Conservation (phyloP, 1,139 yeast genomes). For the Blastobotrys apis region DNA sequence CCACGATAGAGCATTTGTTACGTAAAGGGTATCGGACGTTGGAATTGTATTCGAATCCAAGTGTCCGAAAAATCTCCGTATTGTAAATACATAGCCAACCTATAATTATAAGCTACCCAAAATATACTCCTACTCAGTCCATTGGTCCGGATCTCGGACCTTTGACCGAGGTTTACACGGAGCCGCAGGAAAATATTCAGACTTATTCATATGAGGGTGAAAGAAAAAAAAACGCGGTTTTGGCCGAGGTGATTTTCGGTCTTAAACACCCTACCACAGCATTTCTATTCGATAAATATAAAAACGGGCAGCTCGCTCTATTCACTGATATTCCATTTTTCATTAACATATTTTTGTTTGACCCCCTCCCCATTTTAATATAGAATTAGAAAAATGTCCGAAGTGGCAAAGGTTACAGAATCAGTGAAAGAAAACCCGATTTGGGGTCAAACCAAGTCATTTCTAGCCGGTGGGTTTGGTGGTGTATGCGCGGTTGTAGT, state of each 20-base stretch:
- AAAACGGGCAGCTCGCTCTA: background rate
- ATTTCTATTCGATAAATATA: background rate
- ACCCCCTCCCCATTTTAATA: no score
- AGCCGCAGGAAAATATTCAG: no score
- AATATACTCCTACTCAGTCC: no score
- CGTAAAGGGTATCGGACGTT: slow-evolving; percentile 69
- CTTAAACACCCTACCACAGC: background rate
- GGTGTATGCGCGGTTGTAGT: slow-evolving; percentile 83
- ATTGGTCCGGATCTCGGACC: slow-evolving; percentile 4
- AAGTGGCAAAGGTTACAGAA: slow-evolving; percentile 9
- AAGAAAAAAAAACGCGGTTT: slow-evolving; percentile 6
- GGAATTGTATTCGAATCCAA: slow-evolving; percentile 59
- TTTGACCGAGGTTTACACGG: slow-evolving; percentile 13
- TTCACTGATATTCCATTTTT: background rate
- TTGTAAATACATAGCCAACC: background rate
- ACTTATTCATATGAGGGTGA: no score
- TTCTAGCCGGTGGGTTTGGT: slow-evolving; percentile 87
- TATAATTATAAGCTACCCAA: no score
- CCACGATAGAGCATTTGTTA: slow-evolving; percentile 79
- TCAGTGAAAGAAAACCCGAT: slow-evolving; percentile 24
- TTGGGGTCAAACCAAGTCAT: slow-evolving; percentile 58
- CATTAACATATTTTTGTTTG: background rate
- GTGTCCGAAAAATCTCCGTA: slow-evolving; percentile 29
- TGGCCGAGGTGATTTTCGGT: slow-evolving; percentile 6
- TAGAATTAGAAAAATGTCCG: slow-evolving; percentile 9